Evolutionary conservation across 2,329 filamentous ascomycete species (phyloP).

Genomic region (Clonostachys byssicola): DNA sequence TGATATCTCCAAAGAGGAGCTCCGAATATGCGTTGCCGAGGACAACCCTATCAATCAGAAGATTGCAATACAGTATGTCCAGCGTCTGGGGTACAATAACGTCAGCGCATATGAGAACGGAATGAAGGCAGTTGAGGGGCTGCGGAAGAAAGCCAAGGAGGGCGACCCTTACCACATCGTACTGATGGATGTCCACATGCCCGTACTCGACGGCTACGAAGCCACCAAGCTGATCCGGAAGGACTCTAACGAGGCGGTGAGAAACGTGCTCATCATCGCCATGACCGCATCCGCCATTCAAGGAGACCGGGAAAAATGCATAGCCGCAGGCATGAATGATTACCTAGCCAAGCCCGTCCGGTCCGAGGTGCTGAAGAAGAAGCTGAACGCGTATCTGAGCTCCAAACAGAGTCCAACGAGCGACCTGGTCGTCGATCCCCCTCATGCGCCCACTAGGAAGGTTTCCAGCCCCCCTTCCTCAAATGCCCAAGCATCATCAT

Average conservation of each 20-base stretch:
- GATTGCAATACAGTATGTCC: slow-evolving; percentile 88
- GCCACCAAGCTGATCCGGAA: slow-evolving; percentile 79
- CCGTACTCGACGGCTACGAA: slow-evolving; percentile 86
- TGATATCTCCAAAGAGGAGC: slow-evolving; percentile 67
- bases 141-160: slow-evolving; percentile 68
- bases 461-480: background rate
- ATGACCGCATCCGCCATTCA: slow-evolving; percentile 97
- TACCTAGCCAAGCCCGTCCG: slow-evolving; percentile 95
- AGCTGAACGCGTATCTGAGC: slow-evolving; percentile 60
- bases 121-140: slow-evolving; percentile 78
- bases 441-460: background rate
- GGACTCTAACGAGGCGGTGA: slow-evolving; percentile 71
- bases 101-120: slow-evolving; percentile 91
- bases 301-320: slow-evolving; percentile 88
- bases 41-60: slow-evolving; percentile 94
- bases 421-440: background rate
- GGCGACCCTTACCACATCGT: slow-evolving; percentile 82
- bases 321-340: slow-evolving; percentile 97
- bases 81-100: slow-evolving; percentile 73
- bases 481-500: background rate
- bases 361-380: slow-evolving; percentile 78
- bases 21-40: slow-evolving; percentile 89
- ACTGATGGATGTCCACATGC: slow-evolving; percentile 97
- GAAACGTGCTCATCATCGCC: slow-evolving; percentile 86
- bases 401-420: slow-evolving; percentile 17